Evolutionary conservation across 305 asterid genomes (phyloP).

Genomic region (Rubia peregrina): DNA sequence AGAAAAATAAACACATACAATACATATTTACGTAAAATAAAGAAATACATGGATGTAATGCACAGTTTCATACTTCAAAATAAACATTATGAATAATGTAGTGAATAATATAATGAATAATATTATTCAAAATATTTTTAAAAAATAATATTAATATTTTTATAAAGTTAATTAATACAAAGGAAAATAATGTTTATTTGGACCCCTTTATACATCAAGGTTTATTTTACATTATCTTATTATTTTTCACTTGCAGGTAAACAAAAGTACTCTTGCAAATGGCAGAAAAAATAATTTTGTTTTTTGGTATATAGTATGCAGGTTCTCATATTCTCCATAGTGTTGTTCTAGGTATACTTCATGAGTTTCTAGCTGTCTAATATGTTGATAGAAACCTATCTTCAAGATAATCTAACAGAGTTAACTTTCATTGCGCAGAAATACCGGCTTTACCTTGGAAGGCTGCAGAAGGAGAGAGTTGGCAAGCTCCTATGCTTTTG

Average conservation of each 20-base stretch:
- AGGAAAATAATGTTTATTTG: too few relatives aligned
- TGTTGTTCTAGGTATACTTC: not conserved
- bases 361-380: not conserved
- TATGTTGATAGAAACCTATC: not conserved
- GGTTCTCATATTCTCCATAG: not conserved
- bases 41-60: too few relatives aligned
- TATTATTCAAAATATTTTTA: too few relatives aligned
- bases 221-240: too few relatives aligned
- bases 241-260: conserved; percentile 95
- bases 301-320: not conserved
- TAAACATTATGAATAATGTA: too few relatives aligned
- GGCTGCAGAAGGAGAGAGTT: conserved; percentile 71
- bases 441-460: conserved; percentile 78
- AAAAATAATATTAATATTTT: too few relatives aligned
- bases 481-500: conserved; percentile 32
- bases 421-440: conserved; percentile 44
- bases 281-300: not conserved
- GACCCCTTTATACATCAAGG: too few relatives aligned
- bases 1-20: too few relatives aligned
- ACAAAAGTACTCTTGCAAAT: not conserved
- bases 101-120: too few relatives aligned
- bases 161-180: too few relatives aligned
- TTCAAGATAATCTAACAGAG: conserved; percentile 18
- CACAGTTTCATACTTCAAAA: too few relatives aligned
- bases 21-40: too few relatives aligned